phyloP scores from a whole-genome alignment of 2,329 filamentous ascomycete species.

The Curvularia spicifera region DNA sequence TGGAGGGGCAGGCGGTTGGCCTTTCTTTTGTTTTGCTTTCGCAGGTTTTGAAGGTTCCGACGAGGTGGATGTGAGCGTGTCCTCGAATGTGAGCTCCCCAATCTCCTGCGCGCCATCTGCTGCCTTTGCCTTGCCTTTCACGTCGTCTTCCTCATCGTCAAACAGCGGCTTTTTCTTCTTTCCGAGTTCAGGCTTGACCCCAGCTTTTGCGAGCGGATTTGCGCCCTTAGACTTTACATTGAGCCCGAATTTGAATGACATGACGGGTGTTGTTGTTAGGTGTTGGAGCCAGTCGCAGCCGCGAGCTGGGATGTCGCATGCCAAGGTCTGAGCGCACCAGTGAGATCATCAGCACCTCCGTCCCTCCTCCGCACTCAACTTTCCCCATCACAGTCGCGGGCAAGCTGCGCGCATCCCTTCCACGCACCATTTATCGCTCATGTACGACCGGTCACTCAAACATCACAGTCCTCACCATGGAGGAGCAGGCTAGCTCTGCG shows the following conservation, averaged over 20 bases:
- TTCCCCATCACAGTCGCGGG: slow-evolving; percentile 4
- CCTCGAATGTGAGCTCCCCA: slow-evolving; percentile 63
- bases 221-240: slow-evolving; percentile 64
- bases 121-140: slow-evolving; percentile 41
- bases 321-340: slow-evolving; percentile 36
- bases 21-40: slow-evolving; percentile 48
- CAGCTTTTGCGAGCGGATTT: slow-evolving; percentile 23
- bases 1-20: slow-evolving; percentile 40
- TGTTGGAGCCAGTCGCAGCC: slow-evolving; percentile 2
- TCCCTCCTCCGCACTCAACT: slow-evolving; percentile 28
- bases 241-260: slow-evolving; percentile 63
- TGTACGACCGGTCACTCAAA: slow-evolving; percentile 22
- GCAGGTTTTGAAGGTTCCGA: slow-evolving; percentile 30
- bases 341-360: slow-evolving; percentile 37
- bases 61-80: slow-evolving; percentile 48
- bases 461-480: slow-evolving; percentile 34
- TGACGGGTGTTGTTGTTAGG: slow-evolving; percentile 25
- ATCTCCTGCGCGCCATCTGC: slow-evolving; percentile 61
- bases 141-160: slow-evolving; percentile 64
- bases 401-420: neutral
- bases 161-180: slow-evolving; percentile 53
- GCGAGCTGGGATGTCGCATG: slow-evolving; percentile 15
- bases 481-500: slow-evolving; percentile 35
- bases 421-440: slow-evolving; percentile 12
- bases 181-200: slow-evolving; percentile 28